Evolutionary conservation across 495 filamentous ascomycete genomes (phyloP).

Genomic region (Aspergillus heteromorphus): DNA sequence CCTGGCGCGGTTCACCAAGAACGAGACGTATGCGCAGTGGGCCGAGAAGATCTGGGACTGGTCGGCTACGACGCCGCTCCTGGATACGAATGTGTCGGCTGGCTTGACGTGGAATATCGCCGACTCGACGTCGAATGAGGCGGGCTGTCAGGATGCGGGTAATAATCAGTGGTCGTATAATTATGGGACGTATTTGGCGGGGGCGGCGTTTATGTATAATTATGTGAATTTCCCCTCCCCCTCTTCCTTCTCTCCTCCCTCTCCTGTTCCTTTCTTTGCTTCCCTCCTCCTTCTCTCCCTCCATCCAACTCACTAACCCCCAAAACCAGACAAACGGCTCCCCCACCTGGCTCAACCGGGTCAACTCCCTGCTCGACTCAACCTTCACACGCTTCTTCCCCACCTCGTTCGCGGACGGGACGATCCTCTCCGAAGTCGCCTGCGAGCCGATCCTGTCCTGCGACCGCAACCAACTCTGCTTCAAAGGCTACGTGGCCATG

Average conservation of each 20-base stretch:
- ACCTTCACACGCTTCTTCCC: slow-evolving; percentile 52
- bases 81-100: slow-evolving; percentile 27
- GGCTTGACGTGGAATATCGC: slow-evolving; percentile 49
- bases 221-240: slow-evolving; percentile 26
- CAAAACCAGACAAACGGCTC: slow-evolving; percentile 43
- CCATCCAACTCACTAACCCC: slow-evolving; percentile 19
- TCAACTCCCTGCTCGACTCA: slow-evolving; percentile 47
- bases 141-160: slow-evolving; percentile 52
- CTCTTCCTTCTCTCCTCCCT: slow-evolving; percentile 11
- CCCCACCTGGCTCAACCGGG: slow-evolving; percentile 46
- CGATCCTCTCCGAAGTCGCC: slow-evolving; percentile 59
- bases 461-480: slow-evolving; percentile 64
- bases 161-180: slow-evolving; percentile 63
- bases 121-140: slow-evolving; percentile 42
- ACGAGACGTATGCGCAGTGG: slow-evolving; percentile 59
- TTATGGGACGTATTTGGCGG: slow-evolving; percentile 59
- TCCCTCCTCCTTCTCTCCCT: not conserved
- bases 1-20: slow-evolving; percentile 58
- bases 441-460: slow-evolving; percentile 60
- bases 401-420: slow-evolving; percentile 32
- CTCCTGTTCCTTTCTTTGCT: not conserved
- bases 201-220: slow-evolving; percentile 64
- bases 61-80: slow-evolving; percentile 47
- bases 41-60: slow-evolving; percentile 59
- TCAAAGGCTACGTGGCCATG: slow-evolving; percentile 70